Percentiles rank a stretch among this genome's conserved stretches.
These are phyloP conservation scores for Cyberlindnera suaveolens DNA, from an alignment of 805 yeast species.

Conservation along the genomic window DNA sequence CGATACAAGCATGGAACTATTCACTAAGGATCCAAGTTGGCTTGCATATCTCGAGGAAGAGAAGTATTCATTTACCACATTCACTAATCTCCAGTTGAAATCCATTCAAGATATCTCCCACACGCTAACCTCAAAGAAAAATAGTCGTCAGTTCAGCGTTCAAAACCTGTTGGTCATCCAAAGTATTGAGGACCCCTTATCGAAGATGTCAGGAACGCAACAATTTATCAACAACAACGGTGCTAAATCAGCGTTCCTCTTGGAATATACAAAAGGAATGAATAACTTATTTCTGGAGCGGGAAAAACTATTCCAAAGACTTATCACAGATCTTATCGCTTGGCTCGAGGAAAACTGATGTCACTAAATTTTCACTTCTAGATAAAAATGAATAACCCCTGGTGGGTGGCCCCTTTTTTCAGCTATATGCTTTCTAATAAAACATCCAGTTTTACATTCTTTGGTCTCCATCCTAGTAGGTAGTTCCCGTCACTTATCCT, in stretches of 20 bases:
- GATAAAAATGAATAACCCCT: neutral
- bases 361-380: neutral
- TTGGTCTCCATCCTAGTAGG: neutral
- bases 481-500: no score
- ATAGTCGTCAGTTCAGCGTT: slow-evolving; percentile 5
- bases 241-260: slow-evolving; percentile 7
- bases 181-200: slow-evolving; percentile 11
- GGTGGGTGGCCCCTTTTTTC: neutral
- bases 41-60: slow-evolving; percentile 4
- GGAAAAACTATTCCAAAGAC: slow-evolving; percentile 10
- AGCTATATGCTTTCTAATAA: neutral
- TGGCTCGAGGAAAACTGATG: slow-evolving; percentile 17
- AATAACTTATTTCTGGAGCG: slow-evolving; percentile 16
- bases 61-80: slow-evolving; percentile 1
- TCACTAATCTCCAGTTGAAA: slow-evolving; percentile 5
- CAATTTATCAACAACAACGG: slow-evolving; percentile 10
- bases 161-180: slow-evolving; percentile 11
- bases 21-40: slow-evolving; percentile 11
- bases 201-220: neutral
- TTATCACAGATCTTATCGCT: slow-evolving; percentile 11
- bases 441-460: neutral
- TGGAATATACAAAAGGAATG: slow-evolving; percentile 16
- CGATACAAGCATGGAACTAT: slow-evolving; percentile 2
- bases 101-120: slow-evolving; percentile 3
- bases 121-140: slow-evolving; percentile 3